Conservation (phyloP, 2,329 filamentous ascomycete species). For the Sporothrix brasiliensis region DNA sequence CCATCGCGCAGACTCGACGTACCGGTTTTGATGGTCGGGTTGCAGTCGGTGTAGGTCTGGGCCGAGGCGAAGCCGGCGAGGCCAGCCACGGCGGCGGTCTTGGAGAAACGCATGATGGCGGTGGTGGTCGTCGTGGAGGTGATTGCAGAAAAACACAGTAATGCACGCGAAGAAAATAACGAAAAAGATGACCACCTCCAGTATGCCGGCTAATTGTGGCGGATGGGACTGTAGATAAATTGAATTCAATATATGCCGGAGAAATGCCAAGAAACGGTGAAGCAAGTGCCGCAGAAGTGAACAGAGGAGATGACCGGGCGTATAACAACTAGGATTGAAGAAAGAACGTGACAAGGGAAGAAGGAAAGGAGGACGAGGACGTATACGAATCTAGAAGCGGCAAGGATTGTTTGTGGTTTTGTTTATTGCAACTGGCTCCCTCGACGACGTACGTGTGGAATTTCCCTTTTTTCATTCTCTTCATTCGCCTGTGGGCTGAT, state of each 20-base stretch:
- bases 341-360: background rate
- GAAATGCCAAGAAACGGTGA: background rate
- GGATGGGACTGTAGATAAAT: background rate
- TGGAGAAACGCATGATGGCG: slow-evolving; percentile 8
- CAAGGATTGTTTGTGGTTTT: background rate
- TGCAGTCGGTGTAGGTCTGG: slow-evolving; percentile 25
- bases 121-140: too few relatives aligned
- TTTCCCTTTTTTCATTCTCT: background rate
- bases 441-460: background rate
- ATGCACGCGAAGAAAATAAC: background rate
- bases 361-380: background rate
- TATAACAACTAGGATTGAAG: background rate
- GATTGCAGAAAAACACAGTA: too few relatives aligned
- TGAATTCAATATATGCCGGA: background rate
- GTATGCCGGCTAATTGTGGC: background rate
- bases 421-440: background rate
- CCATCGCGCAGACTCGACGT: background rate
- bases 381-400: background rate
- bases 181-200: too few relatives aligned
- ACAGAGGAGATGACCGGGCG: slow-evolving; percentile 6
- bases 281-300: background rate
- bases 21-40: slow-evolving; percentile 23
- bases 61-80: slow-evolving; percentile 23
- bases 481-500: slow-evolving; percentile 12
- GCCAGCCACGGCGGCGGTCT: slow-evolving; percentile 19